These are phyloP conservation scores for Cyberlindnera samutprakarnensis DNA, from an alignment of 805 yeast species.

Conservation along the genomic window DNA sequence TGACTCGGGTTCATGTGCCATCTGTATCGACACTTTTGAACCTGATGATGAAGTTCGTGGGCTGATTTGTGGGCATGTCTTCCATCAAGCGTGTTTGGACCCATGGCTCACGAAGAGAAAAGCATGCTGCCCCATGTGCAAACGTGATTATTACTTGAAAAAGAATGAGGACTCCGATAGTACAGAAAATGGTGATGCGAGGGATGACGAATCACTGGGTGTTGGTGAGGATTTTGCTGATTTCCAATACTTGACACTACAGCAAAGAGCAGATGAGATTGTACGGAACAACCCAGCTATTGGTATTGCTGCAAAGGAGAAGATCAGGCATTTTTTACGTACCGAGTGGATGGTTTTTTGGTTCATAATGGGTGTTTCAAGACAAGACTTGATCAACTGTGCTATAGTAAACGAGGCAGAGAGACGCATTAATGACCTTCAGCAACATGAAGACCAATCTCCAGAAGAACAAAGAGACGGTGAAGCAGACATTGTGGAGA, in stretches of 20 bases:
- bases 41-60: slow-evolving; percentile 63
- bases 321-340: slow-evolving; percentile 27
- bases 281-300: slow-evolving; percentile 33
- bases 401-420: slow-evolving; percentile 29
- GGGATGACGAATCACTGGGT: slow-evolving; percentile 19
- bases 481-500: too few relatives aligned
- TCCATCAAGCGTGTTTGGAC: slow-evolving; percentile 71
- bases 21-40: slow-evolving; percentile 63
- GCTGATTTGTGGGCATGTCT: slow-evolving; percentile 75
- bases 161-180: slow-evolving; percentile 12
- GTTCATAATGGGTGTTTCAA: slow-evolving; percentile 48
- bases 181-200: slow-evolving; percentile 7
- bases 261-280: slow-evolving; percentile 36
- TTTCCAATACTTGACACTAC: slow-evolving; percentile 31
- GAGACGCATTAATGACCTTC: slow-evolving; percentile 3
- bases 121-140: slow-evolving; percentile 82
- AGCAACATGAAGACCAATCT: background rate
- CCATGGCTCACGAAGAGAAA: slow-evolving; percentile 74
- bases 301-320: slow-evolving; percentile 36
- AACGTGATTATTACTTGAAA: slow-evolving; percentile 48
- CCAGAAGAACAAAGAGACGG: too few relatives aligned
- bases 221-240: background rate
- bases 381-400: slow-evolving; percentile 41
- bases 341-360: slow-evolving; percentile 36
- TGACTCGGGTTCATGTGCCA: slow-evolving; percentile 69